Evolutionary conservation across 805 yeast genomes (phyloP), one percentile per base, ranked within the genome.

Genomic region (Candida xiaguanensis): DNA sequence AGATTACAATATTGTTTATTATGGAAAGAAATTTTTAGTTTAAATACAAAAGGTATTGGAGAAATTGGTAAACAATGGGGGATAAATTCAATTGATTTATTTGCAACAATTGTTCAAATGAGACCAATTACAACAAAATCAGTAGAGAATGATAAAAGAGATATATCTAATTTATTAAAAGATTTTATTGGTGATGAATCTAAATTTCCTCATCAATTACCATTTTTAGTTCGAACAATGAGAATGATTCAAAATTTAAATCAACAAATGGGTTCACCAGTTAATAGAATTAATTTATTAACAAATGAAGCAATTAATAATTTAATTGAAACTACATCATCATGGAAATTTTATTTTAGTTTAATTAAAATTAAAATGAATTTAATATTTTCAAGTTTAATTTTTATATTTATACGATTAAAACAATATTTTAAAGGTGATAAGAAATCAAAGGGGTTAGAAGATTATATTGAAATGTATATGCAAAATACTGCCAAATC

Each of bases 221-320:
- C 81, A 14, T 84, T 85, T 49, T 60, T 85, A 5, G 77, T 83
- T 39, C 63, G 91, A 50, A 71, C 85, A 8, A 81, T 83, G 83
- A 65, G 90, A 43, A 83, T 85, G 66, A 72, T 85, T 36, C 91
- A 84, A 54, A 80, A 79, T 17, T 58, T 82, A 46, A 85, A 85
- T 55, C 78, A 77, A 47, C 63, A 63, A 25, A 76, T 75, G 53
- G 86, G 82, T 3, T 75, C 87, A 12, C 91, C 90, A 0, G 82
- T 83, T n/a, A 85, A 85, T 55, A 67, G 93, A 41, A 61, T 85
- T 47, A 80, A 78, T 42, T 53, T 81, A 20, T 64, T 85, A 39
- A 85, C 85, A 0, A 58, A 65, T 12, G 79, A 77, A 49, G 86
- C 87, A 23, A 52, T 69, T 13, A 48, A 51, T 37, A 43, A 55